Evolutionary conservation across 106 monocot genomes (phyloP).

Genomic region (Vanilla planifolia): DNA sequence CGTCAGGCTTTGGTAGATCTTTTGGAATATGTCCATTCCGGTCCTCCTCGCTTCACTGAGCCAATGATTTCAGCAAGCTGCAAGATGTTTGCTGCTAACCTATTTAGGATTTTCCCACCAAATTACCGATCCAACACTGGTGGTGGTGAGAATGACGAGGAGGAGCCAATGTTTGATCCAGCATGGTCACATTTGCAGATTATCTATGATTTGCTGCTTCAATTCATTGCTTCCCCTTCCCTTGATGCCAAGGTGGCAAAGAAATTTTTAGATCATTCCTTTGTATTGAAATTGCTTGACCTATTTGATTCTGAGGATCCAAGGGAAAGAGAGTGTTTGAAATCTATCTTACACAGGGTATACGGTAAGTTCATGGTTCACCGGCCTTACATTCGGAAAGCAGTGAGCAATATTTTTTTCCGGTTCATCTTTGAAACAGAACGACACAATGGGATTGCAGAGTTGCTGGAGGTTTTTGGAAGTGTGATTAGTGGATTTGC

Average conservation of each 20-base stretch:
- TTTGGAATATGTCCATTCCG: conserved; percentile 42
- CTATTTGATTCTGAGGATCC: conserved; percentile 94
- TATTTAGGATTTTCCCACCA: conserved; percentile 74
- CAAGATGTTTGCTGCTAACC: conserved; percentile 67
- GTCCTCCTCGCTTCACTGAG: conserved; percentile 48
- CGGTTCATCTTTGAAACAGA: conserved; percentile 80
- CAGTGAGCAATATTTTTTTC: conserved; percentile 79
- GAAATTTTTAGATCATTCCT: conserved; percentile 73
- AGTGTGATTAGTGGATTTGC: conserved; percentile 92
- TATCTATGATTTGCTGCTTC: conserved; percentile 72
- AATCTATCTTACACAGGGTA: conserved; percentile 71
- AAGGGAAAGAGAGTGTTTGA: conserved; percentile 80
- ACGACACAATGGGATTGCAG: conserved; percentile 77
- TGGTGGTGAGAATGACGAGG: conserved; percentile 68
- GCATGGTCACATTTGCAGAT: conserved; percentile 78
- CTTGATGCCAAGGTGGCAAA: conserved; percentile 77
- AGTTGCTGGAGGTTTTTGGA: conserved; percentile 81
- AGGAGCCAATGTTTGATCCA: conserved; percentile 84
- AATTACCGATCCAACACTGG: conserved; percentile 40
- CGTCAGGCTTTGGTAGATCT: conserved; percentile 60
- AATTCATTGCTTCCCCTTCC: conserved; percentile 52
- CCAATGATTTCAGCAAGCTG: conserved; percentile 55
- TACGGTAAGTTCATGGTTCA: conserved; percentile 96
- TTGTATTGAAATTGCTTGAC: conserved; percentile 62
- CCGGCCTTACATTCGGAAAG: conserved; percentile 71